phyloP scores from a whole-genome alignment of 179 eudicot genomes.

The Beta macrorhiza region DNA sequence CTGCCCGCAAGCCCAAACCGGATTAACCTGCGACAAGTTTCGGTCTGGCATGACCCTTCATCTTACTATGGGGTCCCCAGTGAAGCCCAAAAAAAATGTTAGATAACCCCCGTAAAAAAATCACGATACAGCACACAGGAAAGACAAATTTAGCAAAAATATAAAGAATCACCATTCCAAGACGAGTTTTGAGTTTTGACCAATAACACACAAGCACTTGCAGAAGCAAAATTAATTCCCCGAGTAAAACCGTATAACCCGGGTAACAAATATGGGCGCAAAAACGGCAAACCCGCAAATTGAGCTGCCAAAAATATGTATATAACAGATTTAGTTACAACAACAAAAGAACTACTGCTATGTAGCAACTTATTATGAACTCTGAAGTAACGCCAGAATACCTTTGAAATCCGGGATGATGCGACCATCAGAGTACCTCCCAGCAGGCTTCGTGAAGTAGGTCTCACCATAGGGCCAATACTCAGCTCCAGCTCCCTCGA shows the following conservation, averaged over 20 bases:
- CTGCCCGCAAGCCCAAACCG: too few species aligned
- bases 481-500: slow-evolving; percentile 37
- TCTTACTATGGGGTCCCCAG: too few species aligned
- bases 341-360: too few species aligned
- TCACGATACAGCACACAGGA: too few species aligned
- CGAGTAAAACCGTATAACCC: slow-evolving; percentile 31
- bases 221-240: slow-evolving; percentile 50
- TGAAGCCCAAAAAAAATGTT: too few species aligned
- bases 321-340: not conserved
- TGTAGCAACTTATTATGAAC: too few species aligned
- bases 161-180: not conserved
- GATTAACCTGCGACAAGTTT: too few species aligned
- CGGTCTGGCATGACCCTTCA: too few species aligned
- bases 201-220: slow-evolving; percentile 48
- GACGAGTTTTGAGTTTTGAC: slow-evolving; percentile 29
- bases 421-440: slow-evolving; percentile 43
- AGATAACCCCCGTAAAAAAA: too few species aligned
- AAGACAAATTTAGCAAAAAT: too few species aligned
- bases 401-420: slow-evolving; percentile 46
- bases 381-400: not conserved
- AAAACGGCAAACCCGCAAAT: slow-evolving; percentile 33
- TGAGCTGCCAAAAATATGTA: slow-evolving; percentile 25
- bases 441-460: slow-evolving; percentile 40
- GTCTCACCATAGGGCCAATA: slow-evolving; percentile 44
- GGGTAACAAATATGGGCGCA: slow-evolving; percentile 37